Evolutionary conservation across 129 eudicot genomes (phyloP).

Genomic region (Pulicaria dysenterica): DNA sequence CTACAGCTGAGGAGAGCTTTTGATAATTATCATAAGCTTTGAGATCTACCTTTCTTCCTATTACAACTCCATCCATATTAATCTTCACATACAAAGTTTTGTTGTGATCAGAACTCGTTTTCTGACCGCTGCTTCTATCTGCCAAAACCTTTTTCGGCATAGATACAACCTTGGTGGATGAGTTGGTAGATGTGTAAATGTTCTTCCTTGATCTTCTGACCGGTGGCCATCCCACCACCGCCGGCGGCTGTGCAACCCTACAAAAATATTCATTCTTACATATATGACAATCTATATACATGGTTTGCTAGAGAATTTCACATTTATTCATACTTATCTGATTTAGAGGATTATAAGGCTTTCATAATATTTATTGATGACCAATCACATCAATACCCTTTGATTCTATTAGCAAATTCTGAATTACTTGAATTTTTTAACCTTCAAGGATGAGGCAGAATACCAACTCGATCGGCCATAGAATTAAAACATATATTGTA

Average conservation of each 20-base stretch:
- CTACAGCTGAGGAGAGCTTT: constrained; percentile 61
- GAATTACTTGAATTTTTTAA: no score
- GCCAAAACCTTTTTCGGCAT: constrained; percentile 15
- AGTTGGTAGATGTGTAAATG: constrained; percentile 43
- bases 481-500: no score
- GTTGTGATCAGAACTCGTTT: constrained; percentile 26
- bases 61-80: constrained; percentile 77
- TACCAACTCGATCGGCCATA: no score
- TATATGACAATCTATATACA: no score
- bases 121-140: constrained; percentile 27
- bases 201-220: constrained; percentile 59
- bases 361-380: no score
- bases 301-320: no score
- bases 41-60: constrained; percentile 76
- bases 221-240: constrained; percentile 79
- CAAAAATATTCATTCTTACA: not conserved
- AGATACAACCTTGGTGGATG: constrained; percentile 24
- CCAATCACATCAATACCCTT: no score
- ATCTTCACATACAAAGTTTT: constrained; percentile 65
- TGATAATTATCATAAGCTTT: constrained; percentile 58
- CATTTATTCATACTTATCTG: no score
- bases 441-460: no score
- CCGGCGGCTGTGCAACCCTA: constrained; percentile 33
- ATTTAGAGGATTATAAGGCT: no score
- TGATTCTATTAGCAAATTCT: no score